phyloP scores from a whole-genome alignment of 2,329 filamentous ascomycete species.

The Diaporthe vexans region DNA sequence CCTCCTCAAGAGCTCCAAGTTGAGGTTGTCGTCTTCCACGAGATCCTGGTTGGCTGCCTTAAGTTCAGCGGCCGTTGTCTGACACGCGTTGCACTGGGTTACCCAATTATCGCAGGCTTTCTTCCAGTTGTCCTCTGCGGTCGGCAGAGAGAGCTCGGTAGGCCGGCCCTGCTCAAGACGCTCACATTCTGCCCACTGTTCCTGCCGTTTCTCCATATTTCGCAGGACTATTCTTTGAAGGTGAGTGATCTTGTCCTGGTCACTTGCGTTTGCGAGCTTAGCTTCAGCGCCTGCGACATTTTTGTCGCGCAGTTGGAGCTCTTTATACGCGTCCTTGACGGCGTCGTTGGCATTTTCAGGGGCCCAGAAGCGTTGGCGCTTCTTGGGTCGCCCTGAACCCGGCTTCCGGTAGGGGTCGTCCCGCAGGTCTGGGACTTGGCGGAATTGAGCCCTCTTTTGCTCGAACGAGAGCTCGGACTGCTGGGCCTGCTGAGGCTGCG shows the following conservation, averaged over 20 bases:
- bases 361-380: background rate
- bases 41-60: background rate
- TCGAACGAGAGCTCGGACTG: background rate
- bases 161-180: background rate
- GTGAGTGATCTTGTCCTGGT: rapidly evolving
- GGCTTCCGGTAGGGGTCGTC: background rate
- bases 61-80: background rate
- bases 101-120: too few relatives aligned
- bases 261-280: background rate
- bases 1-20: background rate
- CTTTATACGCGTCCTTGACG: background rate
- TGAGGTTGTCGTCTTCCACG: background rate
- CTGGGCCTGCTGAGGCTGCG: background rate
- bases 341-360: background rate
- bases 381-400: background rate
- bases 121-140: background rate
- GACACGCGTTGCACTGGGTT: too few relatives aligned
- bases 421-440: background rate
- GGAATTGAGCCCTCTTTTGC: background rate
- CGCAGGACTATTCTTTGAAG: background rate
- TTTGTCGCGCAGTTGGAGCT: background rate
- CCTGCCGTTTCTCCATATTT: background rate
- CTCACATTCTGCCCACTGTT: background rate
- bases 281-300: background rate
- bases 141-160: rapidly evolving